Evolutionary conservation across 176 grass and related monocot species (phyloP).

Genomic region (Zizania latifolia): DNA sequence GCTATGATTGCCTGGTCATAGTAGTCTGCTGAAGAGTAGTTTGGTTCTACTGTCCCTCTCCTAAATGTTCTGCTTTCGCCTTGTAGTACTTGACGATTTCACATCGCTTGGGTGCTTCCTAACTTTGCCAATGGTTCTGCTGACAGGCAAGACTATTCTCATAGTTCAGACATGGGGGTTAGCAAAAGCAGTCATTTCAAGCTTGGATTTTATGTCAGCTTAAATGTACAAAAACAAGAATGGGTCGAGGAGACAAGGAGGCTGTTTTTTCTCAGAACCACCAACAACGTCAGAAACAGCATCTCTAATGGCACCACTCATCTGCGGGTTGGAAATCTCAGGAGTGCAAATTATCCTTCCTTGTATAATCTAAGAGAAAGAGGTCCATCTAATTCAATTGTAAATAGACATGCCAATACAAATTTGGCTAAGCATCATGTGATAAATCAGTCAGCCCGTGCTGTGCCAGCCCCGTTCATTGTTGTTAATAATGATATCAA

Average conservation of each 20-base stretch:
- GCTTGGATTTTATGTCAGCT: conserved; percentile 19
- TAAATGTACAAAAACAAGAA: conserved; percentile 22
- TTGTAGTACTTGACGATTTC: not conserved
- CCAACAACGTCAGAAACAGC: conserved; percentile 17
- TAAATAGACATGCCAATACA: conserved; percentile 17
- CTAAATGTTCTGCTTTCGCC: not conserved
- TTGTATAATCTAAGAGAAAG: conserved; percentile 18
- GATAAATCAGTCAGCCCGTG: conserved; percentile 12
- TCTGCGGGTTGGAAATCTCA: conserved; percentile 4
- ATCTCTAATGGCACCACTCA: conserved; percentile 12
- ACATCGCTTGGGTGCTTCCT: not conserved
- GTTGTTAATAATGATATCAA: conserved; percentile 12
- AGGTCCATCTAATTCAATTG: conserved; percentile 13
- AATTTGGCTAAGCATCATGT: not conserved
- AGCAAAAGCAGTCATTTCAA: not conserved
- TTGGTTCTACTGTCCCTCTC: not conserved
- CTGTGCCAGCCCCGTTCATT: not conserved
- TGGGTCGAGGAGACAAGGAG: conserved; percentile 30
- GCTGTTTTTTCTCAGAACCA: conserved; percentile 15
- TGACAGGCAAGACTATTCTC: conserved; percentile 40
- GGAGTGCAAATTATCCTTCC: conserved; percentile 8
- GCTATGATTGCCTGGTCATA: not conserved
- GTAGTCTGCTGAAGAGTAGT: not conserved
- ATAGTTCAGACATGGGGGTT: conserved; percentile 29
- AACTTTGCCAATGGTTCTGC: conserved; percentile 9